phyloP scores from a whole-genome alignment of 2,329 filamentous ascomycete species.

The Pseudocercospora fuligena region DNA sequence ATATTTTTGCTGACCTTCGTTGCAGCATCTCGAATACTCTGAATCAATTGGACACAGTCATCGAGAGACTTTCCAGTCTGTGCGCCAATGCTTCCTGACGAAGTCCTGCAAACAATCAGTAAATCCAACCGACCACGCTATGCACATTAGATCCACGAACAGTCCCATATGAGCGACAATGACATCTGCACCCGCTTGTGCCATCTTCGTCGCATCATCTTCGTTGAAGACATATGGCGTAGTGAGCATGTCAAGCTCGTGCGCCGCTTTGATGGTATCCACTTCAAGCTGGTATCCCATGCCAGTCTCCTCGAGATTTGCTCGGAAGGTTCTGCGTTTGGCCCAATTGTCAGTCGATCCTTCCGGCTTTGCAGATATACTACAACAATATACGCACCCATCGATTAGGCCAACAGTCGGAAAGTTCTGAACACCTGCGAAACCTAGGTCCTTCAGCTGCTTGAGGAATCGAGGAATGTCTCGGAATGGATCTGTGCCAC shows the following conservation, averaged over 20 bases:
- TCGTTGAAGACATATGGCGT: constrained; percentile 72
- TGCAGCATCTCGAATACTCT: constrained; percentile 67
- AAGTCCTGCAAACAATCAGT: constrained; percentile 53
- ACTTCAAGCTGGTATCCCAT: constrained; percentile 73
- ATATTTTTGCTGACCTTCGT: constrained; percentile 60
- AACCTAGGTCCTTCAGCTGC: constrained; percentile 66
- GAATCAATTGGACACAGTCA: constrained; percentile 65
- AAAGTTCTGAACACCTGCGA: constrained; percentile 70
- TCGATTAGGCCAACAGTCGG: constrained; percentile 74
- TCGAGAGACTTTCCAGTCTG: constrained; percentile 65
- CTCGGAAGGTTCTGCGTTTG: constrained; percentile 70
- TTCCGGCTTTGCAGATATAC: constrained; percentile 39
- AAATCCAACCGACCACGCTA: constrained; percentile 42
- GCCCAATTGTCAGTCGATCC: constrained; percentile 75
- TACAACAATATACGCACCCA: background rate
- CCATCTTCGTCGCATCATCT: constrained; percentile 66
- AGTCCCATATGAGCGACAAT: constrained; percentile 72
- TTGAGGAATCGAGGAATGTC: constrained; percentile 64
- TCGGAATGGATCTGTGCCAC: constrained; percentile 71
- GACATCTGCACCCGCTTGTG: constrained; percentile 67
- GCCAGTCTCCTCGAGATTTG: constrained; percentile 71
- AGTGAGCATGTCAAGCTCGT: constrained; percentile 65
- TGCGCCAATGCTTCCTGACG: constrained; percentile 67
- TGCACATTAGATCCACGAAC: constrained; percentile 56
- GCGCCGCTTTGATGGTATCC: constrained; percentile 67